A percentile compares a stretch with the other conserved stretches of the same genome.
Evolutionary conservation across 768 basidiomycete genomes (phyloP).

Genomic region (Mrakia frigida): DNA sequence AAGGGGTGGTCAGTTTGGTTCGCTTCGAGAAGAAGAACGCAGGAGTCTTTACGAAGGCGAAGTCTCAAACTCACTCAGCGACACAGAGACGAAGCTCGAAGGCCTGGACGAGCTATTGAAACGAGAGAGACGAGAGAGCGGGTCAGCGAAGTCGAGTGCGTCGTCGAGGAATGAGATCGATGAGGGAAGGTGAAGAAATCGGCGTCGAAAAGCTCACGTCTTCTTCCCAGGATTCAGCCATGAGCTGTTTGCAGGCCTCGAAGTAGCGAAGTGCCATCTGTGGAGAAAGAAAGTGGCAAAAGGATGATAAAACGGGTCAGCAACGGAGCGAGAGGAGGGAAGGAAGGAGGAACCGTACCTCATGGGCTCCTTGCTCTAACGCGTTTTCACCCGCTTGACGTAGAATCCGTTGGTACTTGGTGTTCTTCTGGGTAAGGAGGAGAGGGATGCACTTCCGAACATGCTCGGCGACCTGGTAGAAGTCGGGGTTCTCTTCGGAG

Average conservation of each 20-base stretch:
- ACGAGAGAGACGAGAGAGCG: background rate
- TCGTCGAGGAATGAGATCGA: no score
- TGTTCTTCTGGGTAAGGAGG: constrained; percentile 51
- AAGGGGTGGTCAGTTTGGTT: no score
- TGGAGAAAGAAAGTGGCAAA: background rate
- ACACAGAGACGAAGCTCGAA: constrained; percentile 56
- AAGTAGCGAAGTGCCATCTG: constrained; percentile 16
- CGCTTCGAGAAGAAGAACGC: no score
- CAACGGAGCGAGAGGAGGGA: no score
- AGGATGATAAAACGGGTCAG: background rate
- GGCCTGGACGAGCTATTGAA: constrained; percentile 34
- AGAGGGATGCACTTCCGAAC: constrained; percentile 64
- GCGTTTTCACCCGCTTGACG: constrained; percentile 68
- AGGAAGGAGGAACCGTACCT: constrained; percentile 47
- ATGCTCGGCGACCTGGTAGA: constrained; percentile 66
- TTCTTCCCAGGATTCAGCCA: background rate
- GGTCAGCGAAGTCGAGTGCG: background rate
- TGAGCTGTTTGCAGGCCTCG: constrained; percentile 9
- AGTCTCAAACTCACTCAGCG: constrained; percentile 57
- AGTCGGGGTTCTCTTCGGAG: constrained; percentile 57
- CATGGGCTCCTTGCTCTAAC: constrained; percentile 67
- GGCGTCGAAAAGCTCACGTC: background rate
- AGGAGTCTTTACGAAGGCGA: no score
- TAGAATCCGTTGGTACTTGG: constrained; percentile 39
- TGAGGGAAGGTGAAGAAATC: no score